Conservation (phyloP, 169 alveolate genomes). For the Plasmodium chabaudi region DNA sequence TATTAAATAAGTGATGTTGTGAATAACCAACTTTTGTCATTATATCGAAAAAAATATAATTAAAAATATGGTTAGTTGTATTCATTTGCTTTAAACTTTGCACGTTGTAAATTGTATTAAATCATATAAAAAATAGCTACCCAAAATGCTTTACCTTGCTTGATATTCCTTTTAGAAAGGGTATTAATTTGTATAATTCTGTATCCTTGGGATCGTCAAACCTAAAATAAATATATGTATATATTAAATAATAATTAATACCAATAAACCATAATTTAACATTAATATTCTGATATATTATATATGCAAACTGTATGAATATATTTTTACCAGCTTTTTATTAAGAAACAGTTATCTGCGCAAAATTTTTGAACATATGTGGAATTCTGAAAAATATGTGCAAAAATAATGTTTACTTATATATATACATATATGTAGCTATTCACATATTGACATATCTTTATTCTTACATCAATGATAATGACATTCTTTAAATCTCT, state of each 20-base stretch:
- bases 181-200: constrained; percentile 86
- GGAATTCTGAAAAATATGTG: constrained; percentile 83
- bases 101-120: neutral
- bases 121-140: neutral
- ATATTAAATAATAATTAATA: neutral
- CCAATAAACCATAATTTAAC: too few species aligned
- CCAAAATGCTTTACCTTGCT: constrained; percentile 61
- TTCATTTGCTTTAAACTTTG: neutral
- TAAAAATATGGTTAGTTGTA: neutral
- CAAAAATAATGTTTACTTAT: neutral
- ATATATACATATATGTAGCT: neutral
- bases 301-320: constrained; percentile 6
- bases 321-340: constrained; percentile 88
- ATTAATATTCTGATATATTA: neutral
- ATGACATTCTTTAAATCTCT: constrained; percentile 90
- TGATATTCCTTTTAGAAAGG: constrained; percentile 81
- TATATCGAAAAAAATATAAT: neutral
- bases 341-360: constrained; percentile 94
- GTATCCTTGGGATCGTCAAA: constrained; percentile 87
- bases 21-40: neutral
- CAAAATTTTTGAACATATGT: constrained; percentile 91
- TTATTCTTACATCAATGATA: constrained; percentile 85
- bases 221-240: constrained; percentile 65
- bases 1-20: neutral
- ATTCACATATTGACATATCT: neutral